Evolutionary conservation across 164 flowering plant species (phyloP), one percentile per base, ranked within the genome.

Genomic region (Nymphaea thermarum): DNA sequence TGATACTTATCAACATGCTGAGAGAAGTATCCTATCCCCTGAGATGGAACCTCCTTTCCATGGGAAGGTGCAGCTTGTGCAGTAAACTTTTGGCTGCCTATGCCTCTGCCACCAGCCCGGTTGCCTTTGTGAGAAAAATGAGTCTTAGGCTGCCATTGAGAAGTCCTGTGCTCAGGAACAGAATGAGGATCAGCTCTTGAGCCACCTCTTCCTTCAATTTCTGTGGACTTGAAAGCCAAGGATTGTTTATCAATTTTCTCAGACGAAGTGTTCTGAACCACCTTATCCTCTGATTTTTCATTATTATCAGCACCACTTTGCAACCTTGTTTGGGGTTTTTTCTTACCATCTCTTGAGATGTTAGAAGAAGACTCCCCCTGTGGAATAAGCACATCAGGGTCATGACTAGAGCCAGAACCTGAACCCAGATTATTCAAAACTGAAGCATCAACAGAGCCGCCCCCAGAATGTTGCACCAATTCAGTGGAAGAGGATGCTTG

Each of bases 111-210:
- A 62, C 69, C 76, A 69, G 71, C 68, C 77, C 73, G 77, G 84
- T n/a, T 79, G 77, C 36, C 76, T 80, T 72, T 77, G 78, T 62
- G 75, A 67, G 11, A 69, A 66, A 1, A 75, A 41, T 82, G 90
- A 47, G 86, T 70, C 70, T 90, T 94, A 44, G 97, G 93, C 76
- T 89, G 90, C 97, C 97, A 89, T 14, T 89, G 93, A 71, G 94
- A 76, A 57, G 80, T 59, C 4, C 77, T 42, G 6, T 78, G 81
- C 59, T 84, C 90, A 36, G 74, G 80, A 68, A n/a, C 73, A 47
- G 62, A 75, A 45, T 77, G 82, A 65, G 47, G 79, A 67, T 82
- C 92, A 62, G 53, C 3, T 77, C 77, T 82, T 3, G 66, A 64
- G 71, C 67, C 68, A 63, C 63, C 70, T 70, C 72, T 60, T 68